Conservation (phyloP, 345 rosid species). For the Melaleuca alternifolia region DNA sequence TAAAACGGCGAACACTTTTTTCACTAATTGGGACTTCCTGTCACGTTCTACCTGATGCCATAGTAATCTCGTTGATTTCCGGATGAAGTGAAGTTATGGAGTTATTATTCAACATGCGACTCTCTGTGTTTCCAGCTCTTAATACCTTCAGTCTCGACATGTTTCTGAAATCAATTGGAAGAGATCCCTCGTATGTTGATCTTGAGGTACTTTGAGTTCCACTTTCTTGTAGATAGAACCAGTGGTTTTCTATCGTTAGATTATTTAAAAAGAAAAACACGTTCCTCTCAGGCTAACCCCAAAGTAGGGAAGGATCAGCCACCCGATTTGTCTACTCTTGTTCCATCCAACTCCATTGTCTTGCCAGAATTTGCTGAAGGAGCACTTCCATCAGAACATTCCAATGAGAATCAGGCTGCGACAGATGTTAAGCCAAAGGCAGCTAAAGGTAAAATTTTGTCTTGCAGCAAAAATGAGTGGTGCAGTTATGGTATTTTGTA, state of each 20-base stretch:
- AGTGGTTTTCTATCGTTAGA: background rate
- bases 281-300: conserved; percentile 58
- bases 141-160: conserved; percentile 49
- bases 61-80: background rate
- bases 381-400: conserved; percentile 16
- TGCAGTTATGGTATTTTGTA: background rate
- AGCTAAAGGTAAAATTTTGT: conserved; percentile 30
- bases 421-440: conserved; percentile 25
- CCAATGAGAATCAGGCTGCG: conserved; percentile 13
- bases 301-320: conserved; percentile 87
- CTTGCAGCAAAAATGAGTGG: background rate
- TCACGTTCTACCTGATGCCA: background rate
- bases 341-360: conserved; percentile 47
- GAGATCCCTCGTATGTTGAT: conserved; percentile 57
- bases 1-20: background rate
- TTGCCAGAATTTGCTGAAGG: conserved; percentile 39
- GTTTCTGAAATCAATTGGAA: conserved; percentile 62
- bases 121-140: conserved; percentile 38
- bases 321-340: conserved; percentile 77
- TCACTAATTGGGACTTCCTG: background rate
- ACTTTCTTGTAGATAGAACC: background rate
- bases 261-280: background rate
- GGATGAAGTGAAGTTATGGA: background rate
- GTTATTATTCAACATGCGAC: background rate
- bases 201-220: conserved; percentile 47